Base-by-base conservation (phyloP, 1,284 basidiomycete genomes). In the Sporisorium reilianum region DNA sequence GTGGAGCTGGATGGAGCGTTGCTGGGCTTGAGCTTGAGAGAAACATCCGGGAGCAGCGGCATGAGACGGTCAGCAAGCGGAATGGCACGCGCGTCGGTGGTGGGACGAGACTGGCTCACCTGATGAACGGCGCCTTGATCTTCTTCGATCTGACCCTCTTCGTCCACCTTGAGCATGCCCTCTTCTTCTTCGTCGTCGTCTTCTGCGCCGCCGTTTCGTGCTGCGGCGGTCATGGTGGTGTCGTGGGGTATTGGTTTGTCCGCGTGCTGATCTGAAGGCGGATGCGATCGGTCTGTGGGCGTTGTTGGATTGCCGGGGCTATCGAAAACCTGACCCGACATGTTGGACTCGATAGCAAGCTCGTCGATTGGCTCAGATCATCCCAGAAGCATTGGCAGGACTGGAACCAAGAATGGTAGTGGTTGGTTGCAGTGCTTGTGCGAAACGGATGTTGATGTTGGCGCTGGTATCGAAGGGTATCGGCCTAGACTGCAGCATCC, bases 81-180 rank as follows among this genome's bases (percentile, higher is more conserved):
- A 42, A 62, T 23, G 22, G 58, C 14, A 53, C 51, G 64, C 38
- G 28, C 59, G 32, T 56, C 55, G 30, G 32, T 38, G 42, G 18
- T 44, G 34, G 55, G 60, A 63, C 68, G 62, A 56, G 64, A 50
- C 14, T 51, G 64, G 69, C 69, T 72, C 53, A 72, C 69, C 64
- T 72, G 41, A 20, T 55, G 55, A 20, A 63, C 14, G 55, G 60
- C 55, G 48, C 54, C 32, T 36, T 72, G 64, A 30, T 72, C 68
- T 52, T 76, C 73, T 48, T 67, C 64, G 26, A 76, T 76, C 55
- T 76, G 73, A 55, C 73, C 73, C 53, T 76, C 73, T 51, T 76
- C 73, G 14, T 69, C 69, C 1, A 68, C 55, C 28, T 65, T 67
- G 53, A 76, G 64, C 68, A 76, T 76, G 8, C 73, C 73, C 50